Percentiles rank a stretch among this genome's conserved stretches.
These are phyloP conservation scores for Aspergillus pseudoterreus DNA, from an alignment of 2,329 filamentous ascomycete genomes.

Conservation along the genomic window DNA sequence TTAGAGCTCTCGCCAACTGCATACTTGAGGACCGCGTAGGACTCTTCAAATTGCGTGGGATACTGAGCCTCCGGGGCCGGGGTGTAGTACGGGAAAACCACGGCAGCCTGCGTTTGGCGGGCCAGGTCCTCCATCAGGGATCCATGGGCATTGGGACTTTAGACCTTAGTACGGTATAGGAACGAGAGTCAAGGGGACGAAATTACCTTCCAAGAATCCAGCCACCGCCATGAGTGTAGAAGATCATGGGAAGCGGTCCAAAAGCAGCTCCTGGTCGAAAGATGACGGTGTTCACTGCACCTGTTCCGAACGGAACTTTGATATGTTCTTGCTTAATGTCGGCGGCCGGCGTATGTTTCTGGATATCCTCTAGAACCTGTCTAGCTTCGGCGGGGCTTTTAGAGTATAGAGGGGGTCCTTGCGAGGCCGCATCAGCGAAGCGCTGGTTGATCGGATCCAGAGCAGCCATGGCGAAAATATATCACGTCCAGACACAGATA, in stretches of 20 bases:
- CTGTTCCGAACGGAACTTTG: not conserved
- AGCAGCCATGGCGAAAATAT: not conserved
- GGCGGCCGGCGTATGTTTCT: not conserved
- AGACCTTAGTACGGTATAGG: not conserved
- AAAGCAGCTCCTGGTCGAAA: not conserved
- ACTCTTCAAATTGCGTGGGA: constrained; percentile 10
- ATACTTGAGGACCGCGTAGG: constrained; percentile 7
- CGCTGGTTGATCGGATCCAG: not conserved
- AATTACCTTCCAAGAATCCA: constrained; percentile 13
- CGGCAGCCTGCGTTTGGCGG: constrained; percentile 2
- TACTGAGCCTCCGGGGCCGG: constrained; percentile 9
- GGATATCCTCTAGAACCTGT: not conserved
- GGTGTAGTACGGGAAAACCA: constrained; percentile 8
- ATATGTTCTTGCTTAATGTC: not conserved
- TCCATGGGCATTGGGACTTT: constrained; percentile 1
- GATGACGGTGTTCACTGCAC: not conserved
- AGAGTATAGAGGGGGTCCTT: not conserved
- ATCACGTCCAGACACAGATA: too few species aligned
- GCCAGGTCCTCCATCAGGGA: constrained; percentile 9
- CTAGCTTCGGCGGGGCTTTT: not conserved
- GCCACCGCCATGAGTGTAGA: constrained; percentile 13
- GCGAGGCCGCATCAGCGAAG: not conserved
- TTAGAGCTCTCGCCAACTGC: not conserved
- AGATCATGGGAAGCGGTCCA: constrained; percentile 6
- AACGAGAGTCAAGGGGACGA: not conserved